These are phyloP conservation scores for Apiospora saccharicola DNA, from an alignment of 2,329 filamentous ascomycete species.

Conservation along the genomic window DNA sequence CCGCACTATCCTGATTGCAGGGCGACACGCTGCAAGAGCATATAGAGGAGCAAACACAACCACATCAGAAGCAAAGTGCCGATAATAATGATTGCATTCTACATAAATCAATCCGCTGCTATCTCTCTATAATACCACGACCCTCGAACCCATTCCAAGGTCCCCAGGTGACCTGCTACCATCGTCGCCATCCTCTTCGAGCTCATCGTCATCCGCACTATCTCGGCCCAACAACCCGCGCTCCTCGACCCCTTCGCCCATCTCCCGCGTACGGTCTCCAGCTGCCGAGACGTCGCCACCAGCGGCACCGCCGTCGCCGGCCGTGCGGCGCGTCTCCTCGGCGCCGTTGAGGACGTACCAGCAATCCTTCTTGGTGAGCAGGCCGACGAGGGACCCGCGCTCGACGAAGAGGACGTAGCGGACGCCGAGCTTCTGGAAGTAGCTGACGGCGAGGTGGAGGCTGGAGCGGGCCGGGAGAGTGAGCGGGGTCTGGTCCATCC, in stretches of 20 bases:
- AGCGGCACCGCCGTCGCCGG: background rate
- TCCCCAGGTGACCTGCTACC: background rate
- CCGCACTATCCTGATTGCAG: too few relatives aligned
- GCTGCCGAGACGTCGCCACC: background rate
- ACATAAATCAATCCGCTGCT: background rate
- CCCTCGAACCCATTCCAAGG: background rate
- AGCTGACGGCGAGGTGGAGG: slow-evolving; percentile 85
- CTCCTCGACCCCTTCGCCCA: slow-evolving; percentile 16
- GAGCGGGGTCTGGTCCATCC: slow-evolving; percentile 99
- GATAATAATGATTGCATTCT: background rate
- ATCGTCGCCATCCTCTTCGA: background rate
- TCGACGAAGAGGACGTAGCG: slow-evolving; percentile 90
- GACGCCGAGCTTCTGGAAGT: slow-evolving; percentile 94
- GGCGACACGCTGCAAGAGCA: background rate
- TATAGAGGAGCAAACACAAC: too few relatives aligned
- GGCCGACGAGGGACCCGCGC: slow-evolving; percentile 79
- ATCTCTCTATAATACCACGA: background rate
- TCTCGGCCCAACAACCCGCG: slow-evolving; percentile 3
- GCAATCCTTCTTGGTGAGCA: slow-evolving; percentile 97
- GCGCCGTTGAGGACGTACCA: slow-evolving; percentile 90
- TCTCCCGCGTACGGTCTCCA: background rate
- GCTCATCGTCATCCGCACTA: slow-evolving; percentile 12
- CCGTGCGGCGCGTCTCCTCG: slow-evolving; percentile 52
- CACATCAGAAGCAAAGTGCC: background rate
- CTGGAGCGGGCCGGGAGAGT: slow-evolving; percentile 80